Conservation (phyloP, 164 flowering plant species). For the Liriodendron chinense region DNA sequence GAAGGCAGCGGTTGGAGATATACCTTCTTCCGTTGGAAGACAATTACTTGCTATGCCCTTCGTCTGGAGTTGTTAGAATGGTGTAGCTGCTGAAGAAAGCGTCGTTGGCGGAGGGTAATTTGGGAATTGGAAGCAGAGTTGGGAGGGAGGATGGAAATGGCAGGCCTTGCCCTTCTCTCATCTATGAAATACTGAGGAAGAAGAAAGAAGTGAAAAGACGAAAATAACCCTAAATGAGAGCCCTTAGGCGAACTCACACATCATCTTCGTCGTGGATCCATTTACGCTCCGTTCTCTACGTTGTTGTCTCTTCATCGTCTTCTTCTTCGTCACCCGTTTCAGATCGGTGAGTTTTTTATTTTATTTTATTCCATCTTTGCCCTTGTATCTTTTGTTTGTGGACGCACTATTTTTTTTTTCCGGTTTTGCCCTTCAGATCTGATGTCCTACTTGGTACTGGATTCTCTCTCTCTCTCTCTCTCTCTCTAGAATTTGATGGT, state of each 20-base stretch:
- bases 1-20: background rate
- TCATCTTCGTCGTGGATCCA: conserved; percentile 63
- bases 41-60: background rate
- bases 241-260: conserved; percentile 66
- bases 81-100: background rate
- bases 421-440: conserved; percentile 11
- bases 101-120: background rate
- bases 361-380: background rate
- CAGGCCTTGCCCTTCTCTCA: background rate
- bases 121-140: background rate
- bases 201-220: background rate
- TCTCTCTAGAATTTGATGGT: background rate
- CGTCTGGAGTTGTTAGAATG: background rate
- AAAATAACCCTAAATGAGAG: conserved; percentile 55
- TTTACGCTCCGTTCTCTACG: conserved; percentile 76
- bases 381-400: background rate
- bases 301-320: conserved; percentile 42
- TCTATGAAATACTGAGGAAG: background rate
- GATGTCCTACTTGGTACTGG: conserved; percentile 1
- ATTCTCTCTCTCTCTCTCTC: background rate
- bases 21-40: background rate
- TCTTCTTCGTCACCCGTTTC: conserved; percentile 38
- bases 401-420: background rate
- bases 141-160: background rate
- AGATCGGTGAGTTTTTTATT: conserved; percentile 62